Evolutionary conservation across 352 stramenopile genomes (phyloP).

Genomic region (Salisapilia sapeloensis): DNA sequence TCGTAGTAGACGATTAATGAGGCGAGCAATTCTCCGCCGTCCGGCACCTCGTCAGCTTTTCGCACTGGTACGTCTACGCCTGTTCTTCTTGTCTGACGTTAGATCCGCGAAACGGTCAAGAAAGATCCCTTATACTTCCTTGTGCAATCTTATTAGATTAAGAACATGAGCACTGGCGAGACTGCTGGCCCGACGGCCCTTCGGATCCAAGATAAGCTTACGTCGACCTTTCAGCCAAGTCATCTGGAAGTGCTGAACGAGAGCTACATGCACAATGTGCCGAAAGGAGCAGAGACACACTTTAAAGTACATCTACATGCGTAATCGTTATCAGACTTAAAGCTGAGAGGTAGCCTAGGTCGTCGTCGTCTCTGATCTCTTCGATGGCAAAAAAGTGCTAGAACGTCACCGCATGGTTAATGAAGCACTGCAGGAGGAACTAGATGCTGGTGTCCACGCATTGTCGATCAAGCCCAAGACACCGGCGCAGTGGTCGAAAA

Average conservation of each 20-base stretch:
- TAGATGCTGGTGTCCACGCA: conserved; percentile 83
- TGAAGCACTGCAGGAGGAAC: conserved; percentile 65
- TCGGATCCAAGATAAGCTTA: conserved; percentile 53
- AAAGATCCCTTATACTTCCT: too few species aligned
- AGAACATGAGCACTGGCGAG: conserved; percentile 14
- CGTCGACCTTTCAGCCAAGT: conserved; percentile 27
- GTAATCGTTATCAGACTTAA: not conserved
- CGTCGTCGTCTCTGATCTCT: conserved; percentile 82
- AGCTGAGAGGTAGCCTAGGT: conserved; percentile 18
- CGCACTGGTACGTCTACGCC: too few species aligned
- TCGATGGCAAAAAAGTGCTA: conserved; percentile 75
- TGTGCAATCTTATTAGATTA: too few species aligned
- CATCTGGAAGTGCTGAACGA: conserved; percentile 88
- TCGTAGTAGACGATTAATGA: too few species aligned
- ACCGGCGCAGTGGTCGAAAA: conserved; percentile 78
- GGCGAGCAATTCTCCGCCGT: too few species aligned
- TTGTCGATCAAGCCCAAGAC: conserved; percentile 91
- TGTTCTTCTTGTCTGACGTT: too few species aligned
- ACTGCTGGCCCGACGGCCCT: conserved; percentile 17
- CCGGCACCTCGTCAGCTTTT: too few species aligned
- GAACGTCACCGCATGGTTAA: conserved; percentile 89
- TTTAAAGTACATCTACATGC: conserved; percentile 62
- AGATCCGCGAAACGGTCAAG: too few species aligned
- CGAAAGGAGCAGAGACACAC: conserved; percentile 87
- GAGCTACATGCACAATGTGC: conserved; percentile 92